phyloP scores from a whole-genome alignment of 495 filamentous ascomycete species.

The Aspergillus bridgeri region DNA sequence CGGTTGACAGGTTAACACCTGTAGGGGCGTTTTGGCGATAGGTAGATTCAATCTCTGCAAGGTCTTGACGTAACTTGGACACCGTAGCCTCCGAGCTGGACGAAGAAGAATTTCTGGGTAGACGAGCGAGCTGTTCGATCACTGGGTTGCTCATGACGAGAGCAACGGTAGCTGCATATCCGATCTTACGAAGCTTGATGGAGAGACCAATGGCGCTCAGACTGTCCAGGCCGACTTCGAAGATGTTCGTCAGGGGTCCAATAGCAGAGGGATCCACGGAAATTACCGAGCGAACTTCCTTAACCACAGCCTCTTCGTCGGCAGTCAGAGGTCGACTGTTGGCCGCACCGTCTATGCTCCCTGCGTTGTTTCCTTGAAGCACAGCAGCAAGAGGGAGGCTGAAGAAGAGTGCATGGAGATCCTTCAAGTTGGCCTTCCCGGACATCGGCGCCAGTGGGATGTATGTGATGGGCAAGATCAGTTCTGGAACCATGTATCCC shows the following conservation, averaged over 20 bases:
- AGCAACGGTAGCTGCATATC: slow-evolving; percentile 58
- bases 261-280: slow-evolving; percentile 40
- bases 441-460: slow-evolving; percentile 42
- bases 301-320: slow-evolving; percentile 22
- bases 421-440: slow-evolving; percentile 50
- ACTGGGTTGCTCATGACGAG: slow-evolving; percentile 63
- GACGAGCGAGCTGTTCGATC: slow-evolving; percentile 49
- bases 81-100: slow-evolving; percentile 1
- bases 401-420: slow-evolving; percentile 31
- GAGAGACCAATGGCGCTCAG: slow-evolving; percentile 53
- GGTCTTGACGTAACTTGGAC: slow-evolving; percentile 10
- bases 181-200: slow-evolving; percentile 55
- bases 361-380: slow-evolving; percentile 20
- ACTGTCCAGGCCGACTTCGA: slow-evolving; percentile 36
- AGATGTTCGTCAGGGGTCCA: slow-evolving; percentile 47
- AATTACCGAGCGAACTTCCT: slow-evolving; percentile 21
- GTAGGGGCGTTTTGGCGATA: slow-evolving; percentile 47
- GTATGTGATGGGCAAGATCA: slow-evolving; percentile 40
- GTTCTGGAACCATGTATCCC: slow-evolving; percentile 54
- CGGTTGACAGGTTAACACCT: slow-evolving; percentile 7
- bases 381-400: slow-evolving; percentile 18
- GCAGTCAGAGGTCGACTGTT: slow-evolving; percentile 10
- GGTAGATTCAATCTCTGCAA: slow-evolving; percentile 45
- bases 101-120: slow-evolving; percentile 13
- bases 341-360: not conserved